Base-by-base conservation (phyloP, 2,329 filamentous ascomycete species). In the Bertia moriformis region DNA sequence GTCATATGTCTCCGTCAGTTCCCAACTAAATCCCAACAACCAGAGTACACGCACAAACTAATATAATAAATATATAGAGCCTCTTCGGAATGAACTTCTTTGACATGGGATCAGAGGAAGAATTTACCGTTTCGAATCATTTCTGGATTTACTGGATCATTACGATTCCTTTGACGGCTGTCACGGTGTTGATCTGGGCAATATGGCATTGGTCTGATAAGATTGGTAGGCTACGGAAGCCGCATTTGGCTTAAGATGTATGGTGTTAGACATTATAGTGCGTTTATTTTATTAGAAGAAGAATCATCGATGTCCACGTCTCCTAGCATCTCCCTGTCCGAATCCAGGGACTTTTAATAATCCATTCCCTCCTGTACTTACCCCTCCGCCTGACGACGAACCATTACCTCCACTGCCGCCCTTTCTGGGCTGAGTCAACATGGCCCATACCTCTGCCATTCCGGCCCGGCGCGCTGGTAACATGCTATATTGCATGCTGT, bases 401-500 rank as follows among this genome's bases (percentile, higher is more conserved):
- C 32, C 32, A 35, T 15, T 17, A 18, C 32, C 17, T 7, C 32
- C 17, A 17, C 32, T 35, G 10, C 32, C 15, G 7, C 12, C 15
- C 15, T 35, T 35, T 17, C 15, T 60, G 4, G 56, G 55, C 4
- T 62, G 61, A 19, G 60, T 51, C 37, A 70, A 52, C 19, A 60
- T 61, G 44, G 72, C 66, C 91, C 93, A 98, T 56, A 96, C 80
- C 53, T 95, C 87, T 49, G 73, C 67, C 41, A 96, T 82, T 2
- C 80, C 78, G 0, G 85, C 82, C 35, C 93, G 67, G 40, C 73
- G 73, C 4, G 84, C 82, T 0, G 93, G 93, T 30, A 98, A 69
- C 86, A 96, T 96, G 62, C 86, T 93, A 59, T 98, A 98, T 61
- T 98, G 91, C 50, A 98, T 66, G 48, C 86, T 93, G 60, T 98